These are phyloP conservation scores for Pseudogymnoascus sp. DNA, from an alignment of 2,329 filamentous ascomycete species.

Conservation along the genomic window DNA sequence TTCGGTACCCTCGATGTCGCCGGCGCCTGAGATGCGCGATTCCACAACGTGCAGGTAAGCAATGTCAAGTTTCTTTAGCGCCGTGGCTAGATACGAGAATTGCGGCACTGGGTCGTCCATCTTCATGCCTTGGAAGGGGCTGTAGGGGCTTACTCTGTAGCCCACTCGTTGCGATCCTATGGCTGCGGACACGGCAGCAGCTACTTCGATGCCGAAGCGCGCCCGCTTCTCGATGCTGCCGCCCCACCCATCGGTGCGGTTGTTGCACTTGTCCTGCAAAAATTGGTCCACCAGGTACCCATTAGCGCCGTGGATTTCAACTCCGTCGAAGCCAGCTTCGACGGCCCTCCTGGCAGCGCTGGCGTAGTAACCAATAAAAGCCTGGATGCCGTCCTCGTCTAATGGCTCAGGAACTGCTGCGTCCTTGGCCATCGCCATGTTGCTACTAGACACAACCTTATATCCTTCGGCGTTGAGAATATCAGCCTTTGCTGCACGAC, in stretches of 20 bases:
- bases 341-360: constrained; percentile 23
- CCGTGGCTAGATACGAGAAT: constrained; percentile 47
- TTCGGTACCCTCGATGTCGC: constrained; percentile 32
- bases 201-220: constrained; percentile 44
- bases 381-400: constrained; percentile 26
- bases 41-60: constrained; percentile 57
- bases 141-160: constrained; percentile 53
- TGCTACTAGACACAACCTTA: neutral
- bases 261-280: constrained; percentile 34
- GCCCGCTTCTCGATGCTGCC: constrained; percentile 42
- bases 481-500: constrained; percentile 37
- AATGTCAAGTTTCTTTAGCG: constrained; percentile 43
- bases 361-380: constrained; percentile 21
- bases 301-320: constrained; percentile 31
- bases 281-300: constrained; percentile 29
- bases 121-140: constrained; percentile 52
- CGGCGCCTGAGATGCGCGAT: constrained; percentile 28
- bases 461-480: constrained; percentile 13
- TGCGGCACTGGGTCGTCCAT: constrained; percentile 56
- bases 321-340: constrained; percentile 40
- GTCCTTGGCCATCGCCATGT: constrained; percentile 24
- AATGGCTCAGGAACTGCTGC: constrained; percentile 21
- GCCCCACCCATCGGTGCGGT: constrained; percentile 44
- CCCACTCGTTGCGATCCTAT: constrained; percentile 44
- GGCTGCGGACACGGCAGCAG: constrained; percentile 39